Evolutionary conservation across 2,329 filamentous ascomycete species (phyloP).

Genomic region (Fusarium subglutinans): DNA sequence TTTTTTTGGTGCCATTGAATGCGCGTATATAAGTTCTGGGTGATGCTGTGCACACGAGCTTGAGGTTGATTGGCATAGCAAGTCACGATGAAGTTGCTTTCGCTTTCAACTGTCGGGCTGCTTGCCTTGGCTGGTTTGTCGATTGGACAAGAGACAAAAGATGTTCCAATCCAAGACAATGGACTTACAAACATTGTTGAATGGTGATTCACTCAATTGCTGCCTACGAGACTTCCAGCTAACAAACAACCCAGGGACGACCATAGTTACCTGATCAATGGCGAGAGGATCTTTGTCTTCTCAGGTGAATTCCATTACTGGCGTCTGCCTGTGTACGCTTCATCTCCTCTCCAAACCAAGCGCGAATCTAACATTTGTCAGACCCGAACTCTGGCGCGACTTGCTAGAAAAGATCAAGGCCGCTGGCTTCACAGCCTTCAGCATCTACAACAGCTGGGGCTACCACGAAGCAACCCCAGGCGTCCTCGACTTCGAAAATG

Average conservation of each 20-base stretch:
- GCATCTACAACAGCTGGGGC: conserved; percentile 55
- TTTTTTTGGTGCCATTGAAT: background rate
- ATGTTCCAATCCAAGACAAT: conserved; percentile 23
- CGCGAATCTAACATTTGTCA: background rate
- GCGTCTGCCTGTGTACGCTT: conserved; percentile 52
- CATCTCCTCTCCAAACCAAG: fast-evolving
- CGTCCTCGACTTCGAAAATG: conserved; percentile 41
- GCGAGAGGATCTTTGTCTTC: conserved; percentile 54
- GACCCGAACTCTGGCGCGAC: conserved; percentile 52
- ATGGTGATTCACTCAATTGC: background rate
- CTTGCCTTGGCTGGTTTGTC: conserved; percentile 23
- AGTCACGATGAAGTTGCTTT: conserved; percentile 25
- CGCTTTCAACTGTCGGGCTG: conserved; percentile 20
- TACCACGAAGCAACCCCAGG: conserved; percentile 51
- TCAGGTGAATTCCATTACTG: conserved; percentile 57
- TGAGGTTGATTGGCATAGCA: background rate
- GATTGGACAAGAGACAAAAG: conserved; percentile 10
- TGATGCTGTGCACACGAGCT: background rate
- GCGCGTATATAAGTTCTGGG: conserved; percentile 2
- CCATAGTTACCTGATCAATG: conserved; percentile 53
- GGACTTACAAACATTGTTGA: conserved; percentile 24
- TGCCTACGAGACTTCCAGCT: fast-evolving
- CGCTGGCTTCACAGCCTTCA: conserved; percentile 55
- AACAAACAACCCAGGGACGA: conserved; percentile 46
- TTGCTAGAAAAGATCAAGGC: conserved; percentile 55